Base-by-base conservation (phyloP, 1,139 yeast species). In the Yamadazyma aaseri region DNA sequence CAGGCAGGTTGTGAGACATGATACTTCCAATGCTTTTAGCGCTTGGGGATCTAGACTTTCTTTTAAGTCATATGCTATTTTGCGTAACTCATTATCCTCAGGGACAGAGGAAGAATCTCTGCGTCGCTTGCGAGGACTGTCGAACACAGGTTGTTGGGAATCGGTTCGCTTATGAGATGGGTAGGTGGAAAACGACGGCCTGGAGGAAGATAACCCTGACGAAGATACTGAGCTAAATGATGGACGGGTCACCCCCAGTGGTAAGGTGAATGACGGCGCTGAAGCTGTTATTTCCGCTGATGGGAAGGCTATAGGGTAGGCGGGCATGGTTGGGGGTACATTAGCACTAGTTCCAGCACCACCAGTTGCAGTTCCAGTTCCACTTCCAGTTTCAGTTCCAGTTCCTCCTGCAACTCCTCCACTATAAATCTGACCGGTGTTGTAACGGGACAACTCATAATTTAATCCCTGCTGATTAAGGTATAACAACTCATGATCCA, bases 391-490 rank as follows among this genome's bases (percentile, higher is more conserved):
- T 10, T 10, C 21, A 7, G 21, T 18, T 10, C 28, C 7, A 13
- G 20, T 26, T 20, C 12, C 7, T 17, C 21, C 15, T 6, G 12
- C 10, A 18, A 18, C 21, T 10, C 21, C n/a, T n/a, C n/a, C n/a
- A n/a, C n/a, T n/a, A n/a, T n/a, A n/a, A 18, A 18, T 17, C 6
- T 26, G 21, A 17, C 17, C 17, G 6, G 21, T 17, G 8, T 12
- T 18, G n/a, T 21, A 26, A 13, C 33, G 14, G 2, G 36, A 28
- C 5, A 36, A 20, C 20, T 35, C 42, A 16, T 35, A 29, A 27
- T 35, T 34, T 21, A 39, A 30, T 5, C 35, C 39, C 13, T 39
- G 42, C 20, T 39, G 42, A 20, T 39, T 35, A 18, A 35, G 33
- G 3, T 28, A 17, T 11, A 35, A 21, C 11, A 39, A 14, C 26